Evolutionary conservation across 2,329 filamentous ascomycete species (phyloP).

Genomic region (Neopestalotiopsis clavispora): DNA sequence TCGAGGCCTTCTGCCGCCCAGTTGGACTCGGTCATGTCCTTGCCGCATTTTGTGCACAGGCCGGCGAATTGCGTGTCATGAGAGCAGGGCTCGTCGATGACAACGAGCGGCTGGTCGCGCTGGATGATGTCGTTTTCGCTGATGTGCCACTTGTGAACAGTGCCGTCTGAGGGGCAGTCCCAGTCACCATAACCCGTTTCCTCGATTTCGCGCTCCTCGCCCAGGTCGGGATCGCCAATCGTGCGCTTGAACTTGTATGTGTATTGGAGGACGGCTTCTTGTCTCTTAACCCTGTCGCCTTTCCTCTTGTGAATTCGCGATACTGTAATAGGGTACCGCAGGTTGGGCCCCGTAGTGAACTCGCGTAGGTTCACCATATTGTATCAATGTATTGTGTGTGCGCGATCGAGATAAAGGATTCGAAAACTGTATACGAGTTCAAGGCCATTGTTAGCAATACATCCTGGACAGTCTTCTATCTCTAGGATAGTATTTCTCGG

Average conservation of each 20-base stretch:
- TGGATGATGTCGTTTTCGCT: constrained; percentile 67
- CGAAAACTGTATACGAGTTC: not conserved
- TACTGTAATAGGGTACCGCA: constrained; percentile 94
- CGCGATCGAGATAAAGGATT: not conserved
- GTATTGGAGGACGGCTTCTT: constrained; percentile 85
- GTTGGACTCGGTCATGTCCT: constrained; percentile 91
- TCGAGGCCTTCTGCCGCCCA: constrained; percentile 83
- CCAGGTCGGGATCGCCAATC: constrained; percentile 68
- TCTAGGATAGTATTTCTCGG: not conserved
- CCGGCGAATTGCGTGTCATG: constrained; percentile 92
- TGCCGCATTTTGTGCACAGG: constrained; percentile 89
- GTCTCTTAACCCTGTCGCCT: constrained; percentile 76
- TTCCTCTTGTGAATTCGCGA: constrained; percentile 79
- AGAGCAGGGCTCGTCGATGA: constrained; percentile 88
- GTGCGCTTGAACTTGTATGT: constrained; percentile 81
- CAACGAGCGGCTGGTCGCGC: constrained; percentile 64
- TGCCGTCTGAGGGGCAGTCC: constrained; percentile 83
- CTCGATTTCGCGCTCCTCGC: constrained; percentile 68
- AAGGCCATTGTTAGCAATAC: not conserved
- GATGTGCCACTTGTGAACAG: constrained; percentile 77
- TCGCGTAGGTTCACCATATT: constrained; percentile 44
- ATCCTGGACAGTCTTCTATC: not conserved
- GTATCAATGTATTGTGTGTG: not conserved
- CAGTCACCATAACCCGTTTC: constrained; percentile 77
- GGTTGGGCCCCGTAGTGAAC: constrained; percentile 61